These are phyloP conservation scores for Russula ochroleuca DNA, from an alignment of 768 basidiomycete species.

Conservation along the genomic window DNA sequence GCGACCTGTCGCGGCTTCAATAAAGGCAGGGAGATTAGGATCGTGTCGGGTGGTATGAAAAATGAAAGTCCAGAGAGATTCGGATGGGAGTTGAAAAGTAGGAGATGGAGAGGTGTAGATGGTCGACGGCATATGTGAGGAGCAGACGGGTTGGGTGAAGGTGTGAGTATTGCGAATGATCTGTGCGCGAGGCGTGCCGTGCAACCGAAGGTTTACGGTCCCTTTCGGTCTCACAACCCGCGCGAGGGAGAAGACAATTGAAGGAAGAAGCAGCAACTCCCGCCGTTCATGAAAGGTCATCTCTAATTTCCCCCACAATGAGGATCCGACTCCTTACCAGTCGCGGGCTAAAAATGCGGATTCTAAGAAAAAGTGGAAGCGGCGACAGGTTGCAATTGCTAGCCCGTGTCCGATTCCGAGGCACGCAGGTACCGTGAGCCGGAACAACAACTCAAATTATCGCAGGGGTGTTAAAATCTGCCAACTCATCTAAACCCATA, in stretches of 20 bases:
- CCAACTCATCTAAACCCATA: too few relatives aligned
- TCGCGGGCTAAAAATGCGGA: neutral
- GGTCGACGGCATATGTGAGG: conserved; percentile 25
- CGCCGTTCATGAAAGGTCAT: too few relatives aligned
- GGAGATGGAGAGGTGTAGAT: conserved; percentile 12
- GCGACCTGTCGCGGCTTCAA: conserved; percentile 59
- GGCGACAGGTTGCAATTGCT: neutral
- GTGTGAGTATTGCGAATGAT: neutral
- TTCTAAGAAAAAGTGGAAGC: neutral
- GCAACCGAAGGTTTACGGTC: neutral
- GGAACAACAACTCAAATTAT: too few relatives aligned
- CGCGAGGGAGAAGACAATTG: neutral
- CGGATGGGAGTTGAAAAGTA: conserved; percentile 26
- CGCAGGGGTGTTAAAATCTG: too few relatives aligned
- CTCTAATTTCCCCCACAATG: too few relatives aligned
- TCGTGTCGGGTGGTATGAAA: conserved; percentile 15
- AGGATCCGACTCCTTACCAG: too few relatives aligned
- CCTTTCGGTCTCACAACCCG: neutral
- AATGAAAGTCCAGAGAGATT: conserved; percentile 24
- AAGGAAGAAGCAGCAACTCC: too few relatives aligned
- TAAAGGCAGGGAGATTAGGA: conserved; percentile 45
- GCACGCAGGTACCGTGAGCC: too few relatives aligned
- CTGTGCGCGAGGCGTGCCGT: neutral
- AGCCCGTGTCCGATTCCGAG: neutral
- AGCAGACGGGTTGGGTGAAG: neutral